These are phyloP conservation scores for Penicillium maclennaniae DNA, from an alignment of 495 filamentous ascomycete species.

Conservation along the genomic window DNA sequence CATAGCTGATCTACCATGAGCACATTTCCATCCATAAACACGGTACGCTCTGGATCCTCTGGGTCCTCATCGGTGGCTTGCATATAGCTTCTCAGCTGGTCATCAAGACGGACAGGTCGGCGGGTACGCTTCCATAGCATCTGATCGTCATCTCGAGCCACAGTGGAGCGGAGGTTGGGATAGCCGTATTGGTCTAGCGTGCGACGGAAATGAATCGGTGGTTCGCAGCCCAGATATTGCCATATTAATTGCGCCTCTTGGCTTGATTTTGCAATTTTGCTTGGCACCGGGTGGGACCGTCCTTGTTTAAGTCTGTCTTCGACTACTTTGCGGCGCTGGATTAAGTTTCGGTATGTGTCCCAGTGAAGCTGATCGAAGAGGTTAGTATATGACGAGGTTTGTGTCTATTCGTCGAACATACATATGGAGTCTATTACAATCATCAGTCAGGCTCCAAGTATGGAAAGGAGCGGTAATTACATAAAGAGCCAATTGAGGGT, in stretches of 20 bases:
- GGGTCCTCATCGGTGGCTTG: constrained; percentile 16
- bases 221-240: constrained; percentile 61
- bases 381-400: neutral
- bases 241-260: constrained; percentile 60
- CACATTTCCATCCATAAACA: constrained; percentile 55
- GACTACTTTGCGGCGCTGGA: constrained; percentile 57
- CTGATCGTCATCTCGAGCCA: constrained; percentile 63
- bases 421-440: constrained; percentile 19
- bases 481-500: constrained; percentile 39
- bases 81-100: constrained; percentile 23
- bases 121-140: constrained; percentile 69
- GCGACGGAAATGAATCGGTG: constrained; percentile 59
- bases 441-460: neutral
- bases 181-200: constrained; percentile 68
- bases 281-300: constrained; percentile 53
- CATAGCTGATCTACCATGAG: constrained; percentile 70
- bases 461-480: constrained; percentile 21
- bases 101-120: constrained; percentile 29
- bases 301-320: constrained; percentile 52
- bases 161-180: constrained; percentile 57
- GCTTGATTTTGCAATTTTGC: constrained; percentile 48
- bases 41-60: constrained; percentile 12
- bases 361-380: constrained; percentile 54
- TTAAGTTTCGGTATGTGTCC: constrained; percentile 59
- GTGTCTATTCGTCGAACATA: constrained; percentile 3